Conservation (phyloP, 1,284 basidiomycete species). For the Bondarzewia mesenterica region DNA sequence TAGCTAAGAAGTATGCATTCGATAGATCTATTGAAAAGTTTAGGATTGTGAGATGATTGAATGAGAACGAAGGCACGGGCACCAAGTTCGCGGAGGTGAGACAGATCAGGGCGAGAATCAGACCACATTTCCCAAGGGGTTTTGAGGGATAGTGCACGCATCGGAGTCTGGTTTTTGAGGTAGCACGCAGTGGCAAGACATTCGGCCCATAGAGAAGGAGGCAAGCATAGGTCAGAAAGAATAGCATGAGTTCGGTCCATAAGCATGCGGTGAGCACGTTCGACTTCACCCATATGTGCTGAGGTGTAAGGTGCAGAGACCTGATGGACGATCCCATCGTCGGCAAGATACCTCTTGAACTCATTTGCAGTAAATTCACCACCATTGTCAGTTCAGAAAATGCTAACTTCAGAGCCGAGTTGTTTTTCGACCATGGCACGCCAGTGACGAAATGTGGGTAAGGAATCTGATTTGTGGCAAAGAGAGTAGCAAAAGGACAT, state of each 20-base stretch:
- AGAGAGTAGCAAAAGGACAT: conserved; percentile 23
- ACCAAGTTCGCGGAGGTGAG: conserved; percentile 15
- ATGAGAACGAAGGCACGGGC: conserved; percentile 14
- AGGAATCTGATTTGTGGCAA: conserved; percentile 17
- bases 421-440: conserved; percentile 11
- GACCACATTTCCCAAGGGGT: conserved; percentile 13
- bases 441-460: conserved; percentile 19
- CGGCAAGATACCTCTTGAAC: background rate
- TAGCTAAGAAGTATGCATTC: conserved; percentile 28
- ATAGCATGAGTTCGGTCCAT: background rate
- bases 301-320: background rate
- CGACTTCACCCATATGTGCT: background rate
- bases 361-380: no score
- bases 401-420: conserved; percentile 14
- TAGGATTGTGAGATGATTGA: conserved; percentile 17
- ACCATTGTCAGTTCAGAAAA: conserved; percentile 20
- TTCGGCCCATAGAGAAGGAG: background rate
- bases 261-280: background rate
- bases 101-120: conserved; percentile 9
- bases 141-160: background rate
- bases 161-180: background rate
- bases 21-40: conserved; percentile 20
- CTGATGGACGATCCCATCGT: background rate
- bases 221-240: background rate
- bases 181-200: background rate